A percentile compares a stretch with the other conserved stretches of the same genome.
Evolutionary conservation across 2,329 filamentous ascomycete species (phyloP).

Genomic region (Microdochium trichocladiopsis): DNA sequence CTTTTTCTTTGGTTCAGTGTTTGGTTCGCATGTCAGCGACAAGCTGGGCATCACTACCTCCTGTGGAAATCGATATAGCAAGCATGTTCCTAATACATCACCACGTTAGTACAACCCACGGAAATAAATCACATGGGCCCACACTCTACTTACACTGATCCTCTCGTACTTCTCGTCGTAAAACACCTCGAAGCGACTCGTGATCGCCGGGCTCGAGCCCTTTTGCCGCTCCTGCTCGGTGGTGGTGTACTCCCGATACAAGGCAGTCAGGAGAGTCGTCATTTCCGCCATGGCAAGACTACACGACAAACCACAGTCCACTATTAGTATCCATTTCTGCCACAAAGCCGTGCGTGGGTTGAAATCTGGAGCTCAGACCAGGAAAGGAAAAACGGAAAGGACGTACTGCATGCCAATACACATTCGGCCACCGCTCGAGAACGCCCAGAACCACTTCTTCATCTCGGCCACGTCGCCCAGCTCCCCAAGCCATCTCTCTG

Average conservation of each 20-base stretch:
- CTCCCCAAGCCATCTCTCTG: slow-evolving; percentile 13
- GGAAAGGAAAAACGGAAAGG: not conserved
- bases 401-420: slow-evolving; percentile 12
- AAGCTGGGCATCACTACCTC: too few species aligned
- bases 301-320: not conserved
- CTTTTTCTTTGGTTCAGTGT: too few species aligned
- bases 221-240: slow-evolving; percentile 17
- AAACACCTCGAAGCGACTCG: slow-evolving; percentile 32
- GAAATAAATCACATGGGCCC: too few species aligned
- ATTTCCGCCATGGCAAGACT: slow-evolving; percentile 43
- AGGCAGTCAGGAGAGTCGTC: slow-evolving; percentile 33
- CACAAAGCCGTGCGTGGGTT: too few species aligned
- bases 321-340: not conserved
- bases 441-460: slow-evolving; percentile 11
- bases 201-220: slow-evolving; percentile 26
- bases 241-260: slow-evolving; percentile 36
- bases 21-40: too few species aligned
- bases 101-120: not conserved
- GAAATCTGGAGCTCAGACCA: not conserved
- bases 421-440: slow-evolving; percentile 10
- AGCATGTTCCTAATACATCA: slow-evolving; percentile 8
- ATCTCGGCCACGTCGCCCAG: slow-evolving; percentile 7
- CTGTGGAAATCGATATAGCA: slow-evolving; percentile 10
- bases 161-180: slow-evolving; percentile 18
- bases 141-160: slow-evolving; percentile 2